Conservation (phyloP, 106 monocot species). For the Acorus calamus region DNA sequence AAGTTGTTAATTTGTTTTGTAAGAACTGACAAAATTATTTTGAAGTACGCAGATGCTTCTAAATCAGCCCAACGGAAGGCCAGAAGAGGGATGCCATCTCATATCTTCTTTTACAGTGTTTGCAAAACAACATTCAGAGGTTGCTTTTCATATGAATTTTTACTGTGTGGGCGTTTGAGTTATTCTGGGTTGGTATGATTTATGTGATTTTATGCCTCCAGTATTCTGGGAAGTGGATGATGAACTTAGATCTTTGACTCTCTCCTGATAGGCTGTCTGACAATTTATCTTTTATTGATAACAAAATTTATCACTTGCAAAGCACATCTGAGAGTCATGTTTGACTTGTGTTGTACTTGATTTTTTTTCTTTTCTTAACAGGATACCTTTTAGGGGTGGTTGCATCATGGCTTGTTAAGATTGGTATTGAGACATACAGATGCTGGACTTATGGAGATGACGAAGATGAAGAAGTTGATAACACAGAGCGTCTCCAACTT, state of each 20-base stretch:
- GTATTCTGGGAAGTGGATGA: too few species aligned
- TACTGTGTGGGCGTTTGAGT: not conserved
- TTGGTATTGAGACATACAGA: constrained; percentile 58
- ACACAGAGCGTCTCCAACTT: constrained; percentile 27
- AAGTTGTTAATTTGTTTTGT: too few species aligned
- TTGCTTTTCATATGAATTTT: constrained; percentile 4
- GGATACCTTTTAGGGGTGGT: constrained; percentile 64
- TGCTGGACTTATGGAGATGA: constrained; percentile 44
- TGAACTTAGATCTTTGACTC: too few species aligned
- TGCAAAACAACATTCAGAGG: constrained; percentile 90
- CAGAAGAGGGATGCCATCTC: constrained; percentile 44
- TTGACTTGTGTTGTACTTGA: too few species aligned
- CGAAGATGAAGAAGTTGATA: constrained; percentile 21
- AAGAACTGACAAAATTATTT: too few species aligned
- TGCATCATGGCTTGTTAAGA: constrained; percentile 85
- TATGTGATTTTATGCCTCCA: too few species aligned
- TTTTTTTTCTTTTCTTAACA: constrained; percentile 11
- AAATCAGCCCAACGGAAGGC: constrained; percentile 76
- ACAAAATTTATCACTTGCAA: too few species aligned
- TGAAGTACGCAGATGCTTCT: constrained; percentile 45
- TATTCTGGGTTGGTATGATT: too few species aligned
- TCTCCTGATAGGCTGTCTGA: too few species aligned
- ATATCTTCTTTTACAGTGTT: constrained; percentile 44
- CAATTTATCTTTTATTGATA: too few species aligned
- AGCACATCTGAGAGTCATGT: too few species aligned